These are phyloP conservation scores for Lecanicillium sp. DNA, from an alignment of 2,329 filamentous ascomycete species.

Conservation along the genomic window DNA sequence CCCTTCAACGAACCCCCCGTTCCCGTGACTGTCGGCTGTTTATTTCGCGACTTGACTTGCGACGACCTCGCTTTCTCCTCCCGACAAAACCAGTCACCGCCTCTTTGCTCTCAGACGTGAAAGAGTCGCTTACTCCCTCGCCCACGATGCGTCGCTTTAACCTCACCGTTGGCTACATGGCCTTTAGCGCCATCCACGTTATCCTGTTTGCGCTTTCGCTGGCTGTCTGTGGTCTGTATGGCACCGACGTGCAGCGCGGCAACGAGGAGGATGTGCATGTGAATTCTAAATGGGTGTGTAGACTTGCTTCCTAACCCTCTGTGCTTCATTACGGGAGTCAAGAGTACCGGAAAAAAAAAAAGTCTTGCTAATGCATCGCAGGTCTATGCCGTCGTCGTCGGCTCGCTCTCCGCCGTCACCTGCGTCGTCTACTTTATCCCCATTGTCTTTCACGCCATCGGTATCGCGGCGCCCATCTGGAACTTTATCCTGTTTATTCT, in stretches of 20 bases:
- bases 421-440: conserved; percentile 59
- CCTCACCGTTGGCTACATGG: conserved; percentile 39
- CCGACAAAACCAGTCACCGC: no score
- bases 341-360: not conserved
- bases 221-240: conserved; percentile 73
- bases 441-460: conserved; percentile 44
- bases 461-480: conserved; percentile 52
- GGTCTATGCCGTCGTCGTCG: conserved; percentile 67
- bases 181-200: conserved; percentile 60
- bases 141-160: conserved; percentile 37
- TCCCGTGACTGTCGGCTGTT: no score
- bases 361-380: conserved; percentile 16
- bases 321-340: no score
- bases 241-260: conserved; percentile 54
- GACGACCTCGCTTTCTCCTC: no score
- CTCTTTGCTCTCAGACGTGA: no score
- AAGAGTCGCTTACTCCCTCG: no score
- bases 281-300: conserved; percentile 63
- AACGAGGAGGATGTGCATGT: conserved; percentile 39
- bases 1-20: no score
- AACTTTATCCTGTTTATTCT: conserved; percentile 66
- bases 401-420: conserved; percentile 56
- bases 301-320: not conserved
- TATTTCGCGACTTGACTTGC: no score
- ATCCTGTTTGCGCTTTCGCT: conserved; percentile 70